A percentile compares a stretch with the other conserved stretches of the same genome.
These are phyloP conservation scores for Fusarium sp. DNA, from an alignment of 2,329 filamentous ascomycete genomes.

Conservation along the genomic window DNA sequence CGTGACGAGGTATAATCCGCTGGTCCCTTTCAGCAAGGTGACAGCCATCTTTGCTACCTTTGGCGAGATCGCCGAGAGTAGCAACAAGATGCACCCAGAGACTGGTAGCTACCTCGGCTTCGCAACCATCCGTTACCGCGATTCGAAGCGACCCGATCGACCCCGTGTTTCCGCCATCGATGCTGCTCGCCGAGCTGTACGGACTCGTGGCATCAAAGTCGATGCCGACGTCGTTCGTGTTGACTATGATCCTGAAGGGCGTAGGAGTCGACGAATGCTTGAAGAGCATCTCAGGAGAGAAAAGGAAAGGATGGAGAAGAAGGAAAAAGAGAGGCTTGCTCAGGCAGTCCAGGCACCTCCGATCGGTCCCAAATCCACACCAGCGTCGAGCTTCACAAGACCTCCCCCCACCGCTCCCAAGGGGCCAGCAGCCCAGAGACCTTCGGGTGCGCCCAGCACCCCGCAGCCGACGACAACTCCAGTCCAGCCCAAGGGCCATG, in stretches of 20 bases:
- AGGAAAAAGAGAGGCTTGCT: conserved; percentile 51
- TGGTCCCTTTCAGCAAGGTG: conserved; percentile 80
- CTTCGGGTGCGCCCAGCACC: conserved; percentile 41
- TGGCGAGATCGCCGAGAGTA: conserved; percentile 87
- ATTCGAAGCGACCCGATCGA: conserved; percentile 61
- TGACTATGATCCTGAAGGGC: conserved; percentile 87
- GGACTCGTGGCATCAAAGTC: conserved; percentile 78
- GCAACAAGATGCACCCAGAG: conserved; percentile 93
- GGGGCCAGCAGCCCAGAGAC: conserved; percentile 72
- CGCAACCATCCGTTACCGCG: conserved; percentile 88
- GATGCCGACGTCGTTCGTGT: conserved; percentile 80
- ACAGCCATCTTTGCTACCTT: conserved; percentile 78
- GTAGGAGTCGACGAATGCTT: conserved; percentile 79
- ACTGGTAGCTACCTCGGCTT: conserved; percentile 95
- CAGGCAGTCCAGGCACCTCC: conserved; percentile 49
- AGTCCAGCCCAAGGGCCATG: conserved; percentile 45
- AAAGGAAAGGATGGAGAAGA: conserved; percentile 68
- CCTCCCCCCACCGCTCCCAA: conserved; percentile 87
- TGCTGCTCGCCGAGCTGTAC: conserved; percentile 81
- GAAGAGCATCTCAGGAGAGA: conserved; percentile 75
- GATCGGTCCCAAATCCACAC: conserved; percentile 49
- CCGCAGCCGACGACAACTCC: conserved; percentile 47
- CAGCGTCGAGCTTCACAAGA: conserved; percentile 44
- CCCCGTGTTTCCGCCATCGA: conserved; percentile 71
- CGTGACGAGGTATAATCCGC: conserved; percentile 93